Evolutionary conservation across 2,329 filamentous ascomycete genomes (phyloP).

Genomic region (Fusarium buxicola): DNA sequence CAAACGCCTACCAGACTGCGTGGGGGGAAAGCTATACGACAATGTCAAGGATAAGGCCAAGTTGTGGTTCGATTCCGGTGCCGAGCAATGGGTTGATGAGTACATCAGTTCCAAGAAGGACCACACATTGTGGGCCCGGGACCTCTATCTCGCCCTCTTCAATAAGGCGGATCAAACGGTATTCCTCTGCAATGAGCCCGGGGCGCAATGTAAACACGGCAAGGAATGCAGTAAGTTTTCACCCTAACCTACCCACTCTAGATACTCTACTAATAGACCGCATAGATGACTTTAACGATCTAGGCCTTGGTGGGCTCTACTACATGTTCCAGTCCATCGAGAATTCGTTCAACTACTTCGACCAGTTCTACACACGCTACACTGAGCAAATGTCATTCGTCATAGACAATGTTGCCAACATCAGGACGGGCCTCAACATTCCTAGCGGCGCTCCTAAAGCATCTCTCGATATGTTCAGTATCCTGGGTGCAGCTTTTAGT

Average conservation of each 20-base stretch:
- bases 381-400: background rate
- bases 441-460: background rate
- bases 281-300: slow-evolving; percentile 7
- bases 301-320: background rate
- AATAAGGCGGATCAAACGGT: background rate
- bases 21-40: background rate
- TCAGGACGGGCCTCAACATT: background rate
- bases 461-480: background rate
- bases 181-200: background rate
- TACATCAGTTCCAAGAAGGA: slow-evolving; percentile 5
- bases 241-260: too few species aligned
- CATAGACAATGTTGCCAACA: background rate
- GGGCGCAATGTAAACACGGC: background rate
- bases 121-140: background rate
- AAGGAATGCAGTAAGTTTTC: background rate
- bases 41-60: background rate
- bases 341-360: background rate
- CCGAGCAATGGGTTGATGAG: slow-evolving; percentile 7
- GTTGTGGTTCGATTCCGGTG: background rate
- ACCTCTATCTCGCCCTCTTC: slow-evolving; percentile 3
- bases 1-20: background rate
- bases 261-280: background rate
- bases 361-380: background rate
- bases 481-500: slow-evolving; percentile 8
- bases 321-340: slow-evolving; percentile 14